Base-by-base conservation (phyloP, 2,329 filamentous ascomycete genomes). In the Moelleriella libera region DNA sequence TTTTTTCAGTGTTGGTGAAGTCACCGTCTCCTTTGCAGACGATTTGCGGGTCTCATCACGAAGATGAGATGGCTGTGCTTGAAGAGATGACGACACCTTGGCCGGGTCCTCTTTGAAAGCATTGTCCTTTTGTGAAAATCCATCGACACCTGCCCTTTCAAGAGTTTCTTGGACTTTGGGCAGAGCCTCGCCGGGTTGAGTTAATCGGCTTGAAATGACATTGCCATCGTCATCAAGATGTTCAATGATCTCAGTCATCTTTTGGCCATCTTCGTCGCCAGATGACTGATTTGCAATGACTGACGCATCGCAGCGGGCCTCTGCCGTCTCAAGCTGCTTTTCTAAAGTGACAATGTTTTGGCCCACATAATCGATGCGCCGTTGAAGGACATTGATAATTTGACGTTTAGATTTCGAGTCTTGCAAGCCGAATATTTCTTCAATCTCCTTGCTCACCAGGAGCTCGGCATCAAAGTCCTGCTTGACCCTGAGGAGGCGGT, bases 211-310 rank as follows among this genome's bases (percentile, higher is more conserved):
- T 0, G 78, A 85, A 45, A 95, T 64, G 4, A 97, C 76, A 57
- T 94, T 92, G 48, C 82, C 92, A 9, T 94, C 78, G 7, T 96
- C 89, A 58, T 97, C 92, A 29, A 97, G 70, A 66, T 94, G 80
- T 64, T 98, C 92, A 47, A 88, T 72, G 53, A 98, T 97, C 57
- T 97, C 92, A 32, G 85, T 89, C 49, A 97, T 76, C 0, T 88
- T 85, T 46, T 88, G 69, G 1, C 80, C 82, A 10, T 81, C 80
- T 50, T 85, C 83, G 50, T 84, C 80, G 46, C 69, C 71, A 43
- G 74, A 78, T 1, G 81, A 75, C 29, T 80, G 73, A 48, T 73
- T 75, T 42, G 78, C 63, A 4, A 80, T 67, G 8, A 78, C 70
- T 9, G 83, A 72, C 8, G 78, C 78, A 12, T 79, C 77, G 45